Base-by-base conservation (phyloP, 441 rosid species). In the Erysimum cheiri region DNA sequence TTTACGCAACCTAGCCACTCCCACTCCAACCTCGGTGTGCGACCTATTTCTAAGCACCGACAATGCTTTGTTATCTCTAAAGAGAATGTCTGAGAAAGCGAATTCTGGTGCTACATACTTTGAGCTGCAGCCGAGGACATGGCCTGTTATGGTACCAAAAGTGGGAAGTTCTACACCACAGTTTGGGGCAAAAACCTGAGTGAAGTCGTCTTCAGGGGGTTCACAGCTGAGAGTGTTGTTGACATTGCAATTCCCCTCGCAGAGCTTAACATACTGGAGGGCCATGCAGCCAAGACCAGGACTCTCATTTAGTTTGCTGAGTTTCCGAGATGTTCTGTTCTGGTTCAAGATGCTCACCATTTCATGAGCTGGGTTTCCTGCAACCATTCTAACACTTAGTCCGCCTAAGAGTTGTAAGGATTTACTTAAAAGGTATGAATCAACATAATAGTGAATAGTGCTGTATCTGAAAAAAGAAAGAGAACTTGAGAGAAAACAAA, bases 201-300 rank as follows among this genome's bases (percentile, higher is more conserved):
- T 85, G 85, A 88, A 90, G 78, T 90, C 91, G 49, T 77, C 90
- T 69, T 87, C 93, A 4, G 89, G 81, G 44, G 87, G 95, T 40
- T 83, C 77, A 80, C 96, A 90, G 82, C 77, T 85, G 6, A 75
- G 80, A 69, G 83, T 80, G 58, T 53, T 79, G 78, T 83, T 76
- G 39, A 58, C 69, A 22, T 78, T 81, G 89, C 96, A 88, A 82
- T 84, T 83, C 31, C 84, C 88, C 74, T 88, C 81, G 90, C 98
- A 92, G 40, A 70, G 53, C 72, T 84, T 85, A 28, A 74, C 88
- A 75, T 85, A 92, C 75, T 88, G 95, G 73, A 88, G 81, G 48
- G 98, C 96, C 84, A 90, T 88, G 82, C 98, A 92, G 63, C 95
- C 98, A 11, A 92, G 90, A n/a, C 98, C 96, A 0, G 96, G 98